phyloP scores from a whole-genome alignment of 768 basidiomycete genomes.

The Hortiboletus campestris region DNA sequence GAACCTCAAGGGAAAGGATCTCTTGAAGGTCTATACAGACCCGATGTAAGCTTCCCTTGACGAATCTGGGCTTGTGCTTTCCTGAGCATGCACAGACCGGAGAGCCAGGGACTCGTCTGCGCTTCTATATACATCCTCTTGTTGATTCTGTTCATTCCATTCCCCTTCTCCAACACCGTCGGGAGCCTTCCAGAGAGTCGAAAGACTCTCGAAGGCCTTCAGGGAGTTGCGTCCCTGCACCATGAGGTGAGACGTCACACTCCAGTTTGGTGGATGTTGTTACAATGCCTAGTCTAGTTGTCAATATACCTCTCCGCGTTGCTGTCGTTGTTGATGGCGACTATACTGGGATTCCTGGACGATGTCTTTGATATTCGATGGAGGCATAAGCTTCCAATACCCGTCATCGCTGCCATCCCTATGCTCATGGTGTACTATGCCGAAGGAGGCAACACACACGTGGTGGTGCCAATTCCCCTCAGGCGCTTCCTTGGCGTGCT shows the following conservation, averaged over 20 bases:
- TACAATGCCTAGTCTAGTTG: conserved; percentile 46
- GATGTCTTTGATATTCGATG: conserved; percentile 98
- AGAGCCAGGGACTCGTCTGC: conserved; percentile 89
- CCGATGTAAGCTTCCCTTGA: conserved; percentile 54
- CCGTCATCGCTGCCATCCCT: conserved; percentile 92
- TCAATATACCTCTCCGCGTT: conserved; percentile 91
- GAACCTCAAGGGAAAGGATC: conserved; percentile 80
- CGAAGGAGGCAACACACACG: conserved; percentile 88
- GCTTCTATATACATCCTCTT: conserved; percentile 85
- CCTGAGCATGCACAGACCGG: conserved; percentile 61
- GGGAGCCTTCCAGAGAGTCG: conserved; percentile 42
- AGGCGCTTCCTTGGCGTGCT: conserved; percentile 71
- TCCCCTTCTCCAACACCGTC: conserved; percentile 82
- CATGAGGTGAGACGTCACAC: conserved; percentile 59
- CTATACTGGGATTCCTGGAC: conserved; percentile 92
- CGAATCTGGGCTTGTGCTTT: background rate
- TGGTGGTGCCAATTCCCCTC: conserved; percentile 87
- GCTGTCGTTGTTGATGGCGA: conserved; percentile 89
- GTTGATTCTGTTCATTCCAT: conserved; percentile 91
- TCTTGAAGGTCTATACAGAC: conserved; percentile 76
- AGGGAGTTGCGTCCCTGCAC: conserved; percentile 58
- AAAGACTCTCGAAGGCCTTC: conserved; percentile 46
- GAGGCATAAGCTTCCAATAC: conserved; percentile 97
- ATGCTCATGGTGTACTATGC: conserved; percentile 96
- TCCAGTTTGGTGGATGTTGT: background rate